Percentiles rank a stretch among this genome's conserved stretches.
These are phyloP conservation scores for Colletotrichum orbiculare DNA, from an alignment of 2,329 filamentous ascomycete genomes.

Conservation along the genomic window DNA sequence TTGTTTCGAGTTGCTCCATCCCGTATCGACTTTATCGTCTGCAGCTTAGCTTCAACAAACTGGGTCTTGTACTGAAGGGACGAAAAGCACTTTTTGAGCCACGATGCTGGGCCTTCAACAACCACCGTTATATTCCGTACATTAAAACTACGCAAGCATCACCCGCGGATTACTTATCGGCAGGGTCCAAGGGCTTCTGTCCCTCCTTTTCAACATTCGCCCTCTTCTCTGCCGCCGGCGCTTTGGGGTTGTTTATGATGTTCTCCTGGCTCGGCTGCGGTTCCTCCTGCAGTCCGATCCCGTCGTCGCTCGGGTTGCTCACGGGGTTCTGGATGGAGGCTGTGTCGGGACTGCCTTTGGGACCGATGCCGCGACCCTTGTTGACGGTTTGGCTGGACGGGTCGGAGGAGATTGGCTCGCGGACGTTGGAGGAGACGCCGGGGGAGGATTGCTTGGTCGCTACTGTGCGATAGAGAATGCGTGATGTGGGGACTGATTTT, in stretches of 20 bases:
- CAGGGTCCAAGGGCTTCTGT: not conserved
- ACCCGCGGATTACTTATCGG: not conserved
- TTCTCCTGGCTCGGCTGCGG: not conserved
- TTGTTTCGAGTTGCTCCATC: too few species aligned
- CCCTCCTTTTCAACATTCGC: not conserved
- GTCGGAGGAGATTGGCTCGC: not conserved
- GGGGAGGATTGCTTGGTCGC: not conserved
- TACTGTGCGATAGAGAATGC: not conserved
- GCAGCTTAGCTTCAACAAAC: too few species aligned
- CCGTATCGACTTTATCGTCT: too few species aligned
- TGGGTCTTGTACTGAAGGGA: too few species aligned
- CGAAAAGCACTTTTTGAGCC: too few species aligned
- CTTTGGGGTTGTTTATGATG: not conserved
- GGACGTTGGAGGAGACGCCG: not conserved
- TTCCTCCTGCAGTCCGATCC: not conserved
- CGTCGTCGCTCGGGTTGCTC: not conserved
- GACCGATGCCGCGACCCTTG: not conserved
- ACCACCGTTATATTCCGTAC: too few species aligned
- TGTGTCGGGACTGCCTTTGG: not conserved
- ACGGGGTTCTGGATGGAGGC: not conserved
- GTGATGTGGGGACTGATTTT: not conserved
- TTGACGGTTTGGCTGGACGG: not conserved
- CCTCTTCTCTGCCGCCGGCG: not conserved
- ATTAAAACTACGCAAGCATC: too few species aligned
- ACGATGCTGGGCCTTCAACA: too few species aligned